These are phyloP conservation scores for Flaveria trinervia DNA, from an alignment of 129 eudicot species.

Conservation along the genomic window DNA sequence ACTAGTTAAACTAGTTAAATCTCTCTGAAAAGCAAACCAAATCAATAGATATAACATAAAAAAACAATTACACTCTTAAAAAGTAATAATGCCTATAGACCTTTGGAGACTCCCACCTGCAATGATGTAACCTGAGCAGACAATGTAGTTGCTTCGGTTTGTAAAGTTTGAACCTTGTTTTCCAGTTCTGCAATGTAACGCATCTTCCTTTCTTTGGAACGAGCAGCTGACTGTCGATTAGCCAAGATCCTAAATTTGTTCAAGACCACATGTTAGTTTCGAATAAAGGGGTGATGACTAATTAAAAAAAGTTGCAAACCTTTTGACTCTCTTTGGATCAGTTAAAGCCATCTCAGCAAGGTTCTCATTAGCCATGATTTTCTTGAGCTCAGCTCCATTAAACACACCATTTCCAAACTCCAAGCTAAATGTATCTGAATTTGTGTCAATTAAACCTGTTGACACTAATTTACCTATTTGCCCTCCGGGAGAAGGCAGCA, in stretches of 20 bases:
- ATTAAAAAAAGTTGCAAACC: constrained; percentile 41
- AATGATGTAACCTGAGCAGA: constrained; percentile 82
- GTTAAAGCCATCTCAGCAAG: constrained; percentile 85
- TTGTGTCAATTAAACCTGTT: constrained; percentile 49
- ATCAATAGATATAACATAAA: constrained; percentile 1
- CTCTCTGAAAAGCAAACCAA: constrained; percentile 52
- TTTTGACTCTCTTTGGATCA: constrained; percentile 92
- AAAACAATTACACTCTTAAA: background rate
- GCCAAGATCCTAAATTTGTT: constrained; percentile 71
- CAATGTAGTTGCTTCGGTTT: constrained; percentile 81
- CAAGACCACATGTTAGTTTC: background rate
- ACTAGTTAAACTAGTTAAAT: constrained; percentile 63
- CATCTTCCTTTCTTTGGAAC: constrained; percentile 88
- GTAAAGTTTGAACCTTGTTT: constrained; percentile 89
- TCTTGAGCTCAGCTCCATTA: constrained; percentile 79
- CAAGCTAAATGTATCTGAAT: constrained; percentile 60
- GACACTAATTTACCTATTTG: constrained; percentile 51
- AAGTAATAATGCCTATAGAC: background rate
- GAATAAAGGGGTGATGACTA: background rate
- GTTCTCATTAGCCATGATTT: constrained; percentile 93
- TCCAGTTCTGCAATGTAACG: constrained; percentile 84
- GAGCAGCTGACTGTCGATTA: constrained; percentile 94
- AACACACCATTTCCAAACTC: constrained; percentile 88
- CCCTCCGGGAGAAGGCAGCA: constrained; percentile 65
- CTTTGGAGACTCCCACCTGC: constrained; percentile 51